Base-by-base conservation (phyloP, 805 yeast species). In the Ogataea salicorniae region DNA sequence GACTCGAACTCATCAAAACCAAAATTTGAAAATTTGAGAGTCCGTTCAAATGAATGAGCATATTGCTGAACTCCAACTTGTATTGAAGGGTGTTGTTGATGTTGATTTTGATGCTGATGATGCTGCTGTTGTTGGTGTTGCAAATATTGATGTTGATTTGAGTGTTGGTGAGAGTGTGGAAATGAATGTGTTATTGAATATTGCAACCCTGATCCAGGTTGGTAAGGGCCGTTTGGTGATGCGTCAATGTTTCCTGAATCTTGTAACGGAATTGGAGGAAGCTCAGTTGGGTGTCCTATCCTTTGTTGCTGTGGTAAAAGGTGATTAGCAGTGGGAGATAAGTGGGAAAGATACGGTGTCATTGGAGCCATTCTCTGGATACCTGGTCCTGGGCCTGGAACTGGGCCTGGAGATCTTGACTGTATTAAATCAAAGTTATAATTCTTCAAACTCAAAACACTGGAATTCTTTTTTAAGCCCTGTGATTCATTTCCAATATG, bases 381-480 rank as follows among this genome's bases (percentile, higher is more conserved):
- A 9, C 26, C 7, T 26, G 41, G 13, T 15, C 34, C 20, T 14
- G 31, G 38, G 1, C n/a, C 29, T 3, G 22, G 2, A 23, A 6
- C 20, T 18, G 29, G 16, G 6, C 7, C 34, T n/a, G 15, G 41
- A 5, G 16, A 26, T 5, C 35, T 16, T 4, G 39, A 20, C 40
- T 48, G 51, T 15, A 48, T 37, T 8, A 48, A 18, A 23, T 46
- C 26, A n/a, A 48, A 48, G 20, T 48, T 46, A 34, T 48, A 48
- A 16, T 48, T 48, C 20, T 48, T 48, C 17, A 48, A 40, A 18
- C 51, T 46, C 14, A 42, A 17, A 6, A 40, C 37, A 36, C 51
- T 44, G 3, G 46, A 14, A 14, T 34, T 44, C n/a, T 44, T 44
- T 20, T 45, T 43, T 5, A 41, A 14, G 3, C 41, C 41, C 15